Evolutionary conservation across 179 eudicot genomes (phyloP).

Genomic region (Pouteria campechiana): DNA sequence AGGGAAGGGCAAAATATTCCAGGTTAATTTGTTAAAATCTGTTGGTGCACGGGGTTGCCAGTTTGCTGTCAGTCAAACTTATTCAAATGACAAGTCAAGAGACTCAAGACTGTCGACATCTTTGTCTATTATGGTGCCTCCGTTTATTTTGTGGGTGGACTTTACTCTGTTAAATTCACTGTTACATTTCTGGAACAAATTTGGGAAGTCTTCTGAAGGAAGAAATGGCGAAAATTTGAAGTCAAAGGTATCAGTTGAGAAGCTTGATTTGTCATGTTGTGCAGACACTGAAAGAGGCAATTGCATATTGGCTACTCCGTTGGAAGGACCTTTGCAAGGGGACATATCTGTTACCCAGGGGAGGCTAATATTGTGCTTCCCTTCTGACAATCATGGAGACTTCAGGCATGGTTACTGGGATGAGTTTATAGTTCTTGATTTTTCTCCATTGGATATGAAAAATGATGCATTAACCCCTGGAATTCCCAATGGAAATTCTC

Average conservation of each 20-base stretch:
- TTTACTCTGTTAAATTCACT: conserved; percentile 27
- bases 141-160: conserved; percentile 59
- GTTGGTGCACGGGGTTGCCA: conserved; percentile 39
- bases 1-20: conserved; percentile 23
- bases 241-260: conserved; percentile 15
- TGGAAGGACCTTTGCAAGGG: conserved; percentile 31
- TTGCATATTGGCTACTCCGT: too few relatives aligned
- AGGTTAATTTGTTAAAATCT: conserved; percentile 53
- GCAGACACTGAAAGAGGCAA: conserved; percentile 13
- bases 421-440: conserved; percentile 69
- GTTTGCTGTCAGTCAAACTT: conserved; percentile 23
- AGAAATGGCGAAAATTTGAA: too few relatives aligned
- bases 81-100: conserved; percentile 18
- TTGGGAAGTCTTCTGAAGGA: conserved; percentile 25
- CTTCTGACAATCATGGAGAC: conserved; percentile 29
- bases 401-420: conserved; percentile 43
- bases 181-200: conserved; percentile 26
- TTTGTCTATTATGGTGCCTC: conserved; percentile 63
- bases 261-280: conserved; percentile 10
- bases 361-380: conserved; percentile 62
- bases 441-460: conserved; percentile 27
- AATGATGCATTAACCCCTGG: conserved; percentile 19
- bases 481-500: conserved; percentile 13
- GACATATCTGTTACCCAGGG: conserved; percentile 54
- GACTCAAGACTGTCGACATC: conserved; percentile 42